These are phyloP conservation scores for Hymenoscyphus linearis DNA, from an alignment of 2,329 filamentous ascomycete genomes.

Conservation along the genomic window DNA sequence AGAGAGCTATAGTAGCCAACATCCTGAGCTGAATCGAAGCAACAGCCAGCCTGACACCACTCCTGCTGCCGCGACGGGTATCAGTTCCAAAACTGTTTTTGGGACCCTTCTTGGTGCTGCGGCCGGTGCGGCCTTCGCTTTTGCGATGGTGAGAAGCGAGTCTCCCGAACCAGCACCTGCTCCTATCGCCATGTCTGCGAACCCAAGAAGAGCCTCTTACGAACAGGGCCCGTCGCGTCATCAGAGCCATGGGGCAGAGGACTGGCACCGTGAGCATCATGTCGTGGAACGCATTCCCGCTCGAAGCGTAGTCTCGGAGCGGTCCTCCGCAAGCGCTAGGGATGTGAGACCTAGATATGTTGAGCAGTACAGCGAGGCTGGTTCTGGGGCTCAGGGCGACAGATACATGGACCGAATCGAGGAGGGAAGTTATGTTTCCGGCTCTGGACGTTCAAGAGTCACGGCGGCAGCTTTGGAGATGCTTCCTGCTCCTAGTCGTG, in stretches of 20 bases:
- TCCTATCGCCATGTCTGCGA: neutral
- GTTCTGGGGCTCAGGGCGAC: neutral
- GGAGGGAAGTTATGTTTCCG: slow-evolving; percentile 14
- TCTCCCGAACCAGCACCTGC: slow-evolving; percentile 16
- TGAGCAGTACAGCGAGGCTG: slow-evolving; percentile 11
- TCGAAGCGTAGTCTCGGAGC: slow-evolving; percentile 11
- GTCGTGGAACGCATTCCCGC: slow-evolving; percentile 17
- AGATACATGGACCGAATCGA: slow-evolving; percentile 14
- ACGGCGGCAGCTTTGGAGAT: slow-evolving; percentile 8
- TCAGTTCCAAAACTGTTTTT: slow-evolving; percentile 59
- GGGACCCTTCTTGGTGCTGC: slow-evolving; percentile 75
- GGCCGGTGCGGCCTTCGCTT: slow-evolving; percentile 70
- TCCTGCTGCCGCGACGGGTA: slow-evolving; percentile 25
- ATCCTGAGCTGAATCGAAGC: neutral
- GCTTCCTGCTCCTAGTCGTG: slow-evolving; percentile 5
- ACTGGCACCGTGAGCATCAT: neutral
- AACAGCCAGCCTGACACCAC: neutral
- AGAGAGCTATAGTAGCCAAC: slow-evolving; percentile 6
- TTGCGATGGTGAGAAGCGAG: slow-evolving; percentile 64
- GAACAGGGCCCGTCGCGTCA: too few species aligned
- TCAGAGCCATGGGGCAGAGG: neutral
- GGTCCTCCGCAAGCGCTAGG: neutral
- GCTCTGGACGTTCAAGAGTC: neutral
- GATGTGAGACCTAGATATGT: slow-evolving; percentile 15
- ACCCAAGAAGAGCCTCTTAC: neutral